Percentiles rank a stretch among this genome's conserved stretches.
These are phyloP conservation scores for Ocimum tenuiflorum DNA, from an alignment of 257 asterid species.

Conservation along the genomic window DNA sequence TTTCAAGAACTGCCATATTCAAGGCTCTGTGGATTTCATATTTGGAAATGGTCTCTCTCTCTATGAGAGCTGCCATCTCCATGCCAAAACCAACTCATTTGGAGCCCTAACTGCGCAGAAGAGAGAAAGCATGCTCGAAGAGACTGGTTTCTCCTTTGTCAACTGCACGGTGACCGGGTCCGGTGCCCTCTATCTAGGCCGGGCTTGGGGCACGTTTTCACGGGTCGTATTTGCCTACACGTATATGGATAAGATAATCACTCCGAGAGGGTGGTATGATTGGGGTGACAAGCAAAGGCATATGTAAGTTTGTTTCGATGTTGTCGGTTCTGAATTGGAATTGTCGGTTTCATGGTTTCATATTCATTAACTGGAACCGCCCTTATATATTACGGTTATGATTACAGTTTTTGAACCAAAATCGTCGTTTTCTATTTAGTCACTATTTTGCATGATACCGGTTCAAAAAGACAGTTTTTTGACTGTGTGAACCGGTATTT, in stretches of 20 bases:
- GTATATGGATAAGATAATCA: slow-evolving; percentile 74
- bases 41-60: slow-evolving; percentile 53
- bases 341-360: too few species aligned
- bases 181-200: slow-evolving; percentile 75
- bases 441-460: too few species aligned
- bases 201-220: slow-evolving; percentile 95
- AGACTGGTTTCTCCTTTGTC: slow-evolving; percentile 83
- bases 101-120: slow-evolving; percentile 94
- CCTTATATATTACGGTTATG: too few species aligned
- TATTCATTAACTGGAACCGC: too few species aligned
- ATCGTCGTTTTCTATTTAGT: too few species aligned
- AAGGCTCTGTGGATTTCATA: slow-evolving; percentile 87
- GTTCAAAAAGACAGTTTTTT: too few species aligned
- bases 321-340: too few species aligned
- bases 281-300: slow-evolving; percentile 95
- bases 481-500: too few species aligned
- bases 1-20: slow-evolving; percentile 68
- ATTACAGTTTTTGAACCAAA: too few species aligned
- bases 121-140: slow-evolving; percentile 76
- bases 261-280: slow-evolving; percentile 77
- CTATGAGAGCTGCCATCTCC: slow-evolving; percentile 65
- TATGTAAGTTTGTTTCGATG: slow-evolving; percentile 39
- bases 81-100: slow-evolving; percentile 47
- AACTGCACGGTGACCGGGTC: slow-evolving; percentile 81
- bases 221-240: slow-evolving; percentile 88